phyloP scores from a whole-genome alignment of 352 stramenopile species.

The Globisporangium acanthophoron region DNA sequence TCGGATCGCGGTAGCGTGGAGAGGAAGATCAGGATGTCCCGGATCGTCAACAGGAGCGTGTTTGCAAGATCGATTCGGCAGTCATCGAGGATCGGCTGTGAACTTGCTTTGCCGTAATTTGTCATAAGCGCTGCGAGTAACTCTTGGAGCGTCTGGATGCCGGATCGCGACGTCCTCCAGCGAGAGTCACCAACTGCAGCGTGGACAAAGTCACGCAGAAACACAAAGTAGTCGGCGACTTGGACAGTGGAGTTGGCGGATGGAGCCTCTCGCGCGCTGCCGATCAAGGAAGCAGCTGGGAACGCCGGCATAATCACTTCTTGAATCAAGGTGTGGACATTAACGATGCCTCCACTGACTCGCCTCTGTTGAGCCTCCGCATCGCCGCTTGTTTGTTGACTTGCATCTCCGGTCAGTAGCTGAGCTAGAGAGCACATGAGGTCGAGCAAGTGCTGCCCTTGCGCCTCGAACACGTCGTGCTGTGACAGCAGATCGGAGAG shows the following conservation, averaged over 20 bases:
- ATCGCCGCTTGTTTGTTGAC: neutral
- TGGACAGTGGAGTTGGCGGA: neutral
- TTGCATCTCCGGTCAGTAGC: neutral
- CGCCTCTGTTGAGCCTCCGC: conserved; percentile 3
- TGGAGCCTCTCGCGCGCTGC: neutral
- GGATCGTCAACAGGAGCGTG: conserved; percentile 25
- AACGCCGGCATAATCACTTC: conserved; percentile 9
- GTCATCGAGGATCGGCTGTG: conserved; percentile 17
- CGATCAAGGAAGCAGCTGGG: neutral
- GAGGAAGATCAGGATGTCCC: conserved; percentile 18
- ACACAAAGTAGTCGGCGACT: conserved; percentile 1
- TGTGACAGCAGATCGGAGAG: conserved; percentile 19
- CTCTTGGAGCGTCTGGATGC: neutral
- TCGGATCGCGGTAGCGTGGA: neutral
- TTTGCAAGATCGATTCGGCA: conserved; percentile 24
- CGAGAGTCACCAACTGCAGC: neutral
- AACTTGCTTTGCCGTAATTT: conserved; percentile 8
- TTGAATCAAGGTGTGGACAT: conserved; percentile 3
- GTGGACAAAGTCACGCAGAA: conserved; percentile 9
- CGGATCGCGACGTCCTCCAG: neutral
- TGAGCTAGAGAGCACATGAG: conserved; percentile 19
- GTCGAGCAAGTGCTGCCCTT: conserved; percentile 19
- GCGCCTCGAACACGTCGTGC: conserved; percentile 19
- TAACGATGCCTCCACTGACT: neutral
- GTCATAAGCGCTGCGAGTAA: conserved; percentile 11